Evolutionary conservation across 176 grass and related monocot species (phyloP).

Genomic region (Phoenix roebelenii): DNA sequence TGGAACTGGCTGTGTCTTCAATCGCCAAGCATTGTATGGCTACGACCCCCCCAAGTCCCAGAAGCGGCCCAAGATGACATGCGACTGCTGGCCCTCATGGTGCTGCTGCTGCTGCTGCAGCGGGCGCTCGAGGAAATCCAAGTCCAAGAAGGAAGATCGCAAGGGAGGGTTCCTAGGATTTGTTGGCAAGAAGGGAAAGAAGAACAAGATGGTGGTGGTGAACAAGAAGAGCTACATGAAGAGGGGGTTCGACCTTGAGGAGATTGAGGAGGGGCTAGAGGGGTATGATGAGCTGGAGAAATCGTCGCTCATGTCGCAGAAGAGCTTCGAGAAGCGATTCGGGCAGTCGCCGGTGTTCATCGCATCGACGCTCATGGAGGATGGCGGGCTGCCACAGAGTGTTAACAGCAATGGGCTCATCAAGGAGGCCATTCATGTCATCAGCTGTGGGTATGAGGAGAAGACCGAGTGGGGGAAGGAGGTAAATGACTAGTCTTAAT

Average conservation of each 20-base stretch:
- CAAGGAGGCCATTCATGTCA: slow-evolving; percentile 96
- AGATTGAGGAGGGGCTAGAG: slow-evolving; percentile 92
- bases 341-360: slow-evolving; percentile 96
- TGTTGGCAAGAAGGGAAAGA: slow-evolving; percentile 64
- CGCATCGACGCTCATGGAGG: slow-evolving; percentile 85
- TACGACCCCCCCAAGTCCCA: slow-evolving; percentile 74
- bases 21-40: slow-evolving; percentile 80
- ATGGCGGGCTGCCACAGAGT: slow-evolving; percentile 62
- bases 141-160: slow-evolving; percentile 15
- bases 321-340: slow-evolving; percentile 93
- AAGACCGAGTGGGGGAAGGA: slow-evolving; percentile 97
- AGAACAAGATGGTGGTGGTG: slow-evolving; percentile 8
- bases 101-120: slow-evolving; percentile 86
- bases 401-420: slow-evolving; percentile 48
- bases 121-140: slow-evolving; percentile 43
- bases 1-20: slow-evolving; percentile 75
- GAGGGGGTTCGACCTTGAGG: slow-evolving; percentile 90
- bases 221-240: slow-evolving; percentile 58
- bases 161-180: slow-evolving; percentile 51
- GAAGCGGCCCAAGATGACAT: slow-evolving; percentile 93
- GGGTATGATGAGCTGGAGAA: slow-evolving; percentile 87
- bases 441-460: slow-evolving; percentile 90
- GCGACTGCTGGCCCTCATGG: slow-evolving; percentile 95
- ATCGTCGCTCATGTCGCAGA: slow-evolving; percentile 94
- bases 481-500: slow-evolving; percentile 16